Base-by-base conservation (phyloP, 768 basidiomycete genomes). In the Wakefieldia striispora region DNA sequence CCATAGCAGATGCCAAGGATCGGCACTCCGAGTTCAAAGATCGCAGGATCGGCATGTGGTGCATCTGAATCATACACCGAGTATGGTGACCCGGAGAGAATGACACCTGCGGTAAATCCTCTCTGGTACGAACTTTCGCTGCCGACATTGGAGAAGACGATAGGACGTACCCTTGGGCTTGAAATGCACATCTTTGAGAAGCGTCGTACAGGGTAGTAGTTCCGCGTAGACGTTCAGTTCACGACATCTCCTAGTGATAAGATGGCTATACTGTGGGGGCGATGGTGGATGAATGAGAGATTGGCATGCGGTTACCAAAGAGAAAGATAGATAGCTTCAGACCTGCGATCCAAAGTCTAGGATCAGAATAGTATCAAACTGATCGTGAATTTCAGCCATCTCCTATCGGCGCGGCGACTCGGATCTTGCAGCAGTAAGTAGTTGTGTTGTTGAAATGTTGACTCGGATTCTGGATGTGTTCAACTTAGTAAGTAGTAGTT, bases 281-380 rank as follows among this genome's bases (percentile, higher is more conserved):
- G 47, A 39, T 20, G 35, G 17, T n/a, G n/a, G 19, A 17, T 10
- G 14, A 36, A 54, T 45, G 40, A 43, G 39, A 46, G 43, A 49
- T 53, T 23, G 37, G 51, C 14, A 29, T 42, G 8, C 34, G 45
- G 52, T 53, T 49, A 43, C 40, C 53, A 37, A 59, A 49, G 50
- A 45, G 35, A 49, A 47, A n/a, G 33, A 38, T 19, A 9, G n/a
- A 40, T 24, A 4, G 12, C 20, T 43, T 73, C 59, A 56, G 60
- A 95, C 94, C 80, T 93, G 95, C 10, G 94, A 97, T 46, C 95
- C 95, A 70, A 98, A 98, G 70, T 98, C 95, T 29, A 98, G 75
- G 61, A 98, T 97, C 37, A 97, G 83, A 56, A 98, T 84, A 20
- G 95, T 95, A 64, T 97, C 94, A 66, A 95, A 97, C 57, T 93